A percentile compares a stretch with the other conserved stretches of the same genome.
These are phyloP conservation scores for Fusarium sacchari DNA, from an alignment of 2,329 filamentous ascomycete species.

Conservation along the genomic window DNA sequence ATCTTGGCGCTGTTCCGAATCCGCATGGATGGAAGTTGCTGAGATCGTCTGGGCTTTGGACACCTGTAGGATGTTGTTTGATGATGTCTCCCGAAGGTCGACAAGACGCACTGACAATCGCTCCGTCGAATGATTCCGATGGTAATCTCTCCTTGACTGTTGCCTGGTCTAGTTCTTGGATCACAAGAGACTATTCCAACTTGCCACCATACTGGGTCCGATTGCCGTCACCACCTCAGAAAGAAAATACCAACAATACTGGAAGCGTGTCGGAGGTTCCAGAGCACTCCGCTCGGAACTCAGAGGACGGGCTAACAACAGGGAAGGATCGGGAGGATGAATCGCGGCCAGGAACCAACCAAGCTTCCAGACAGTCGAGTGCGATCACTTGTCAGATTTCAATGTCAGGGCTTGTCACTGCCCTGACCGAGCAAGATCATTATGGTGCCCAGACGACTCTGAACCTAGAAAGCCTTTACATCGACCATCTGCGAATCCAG, in stretches of 20 bases:
- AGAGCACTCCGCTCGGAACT: not conserved
- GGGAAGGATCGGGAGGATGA: not conserved
- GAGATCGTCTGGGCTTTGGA: constrained; percentile 68
- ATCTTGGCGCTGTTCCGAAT: constrained; percentile 70
- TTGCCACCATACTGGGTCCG: constrained; percentile 70
- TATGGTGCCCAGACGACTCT: constrained; percentile 32
- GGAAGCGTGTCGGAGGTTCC: not conserved
- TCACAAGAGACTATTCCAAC: constrained; percentile 59
- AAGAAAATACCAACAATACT: not conserved
- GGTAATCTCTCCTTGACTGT: constrained; percentile 67
- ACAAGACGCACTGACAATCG: constrained; percentile 62
- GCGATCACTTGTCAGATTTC: constrained; percentile 62
- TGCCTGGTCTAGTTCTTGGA: constrained; percentile 66
- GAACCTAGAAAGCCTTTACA: constrained; percentile 53
- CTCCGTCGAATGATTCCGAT: constrained; percentile 68
- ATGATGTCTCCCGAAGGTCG: constrained; percentile 63
- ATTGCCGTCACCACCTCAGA: constrained; percentile 50
- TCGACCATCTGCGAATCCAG: constrained; percentile 58
- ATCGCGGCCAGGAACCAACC: constrained; percentile 45
- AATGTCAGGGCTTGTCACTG: constrained; percentile 57
- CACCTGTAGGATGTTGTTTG: constrained; percentile 66
- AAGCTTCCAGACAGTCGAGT: constrained; percentile 41
- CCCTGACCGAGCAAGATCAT: constrained; percentile 53
- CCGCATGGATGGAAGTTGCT: constrained; percentile 67
- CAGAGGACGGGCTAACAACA: not conserved